Conservation (phyloP, 805 yeast genomes). For the Geotrichum ghanense region DNA sequence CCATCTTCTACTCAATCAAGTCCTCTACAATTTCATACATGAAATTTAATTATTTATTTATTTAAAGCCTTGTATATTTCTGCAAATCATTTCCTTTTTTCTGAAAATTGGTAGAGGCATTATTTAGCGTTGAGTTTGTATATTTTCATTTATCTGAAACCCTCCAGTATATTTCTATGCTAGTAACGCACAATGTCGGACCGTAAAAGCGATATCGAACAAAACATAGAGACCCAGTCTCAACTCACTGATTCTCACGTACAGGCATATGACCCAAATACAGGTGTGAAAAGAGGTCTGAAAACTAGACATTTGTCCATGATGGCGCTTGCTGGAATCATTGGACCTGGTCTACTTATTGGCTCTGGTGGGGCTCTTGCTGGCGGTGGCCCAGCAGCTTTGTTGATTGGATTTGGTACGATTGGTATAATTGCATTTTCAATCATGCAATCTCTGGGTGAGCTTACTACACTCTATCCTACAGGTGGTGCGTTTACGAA, state of each 20-base stretch:
- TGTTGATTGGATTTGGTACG: constrained; percentile 36
- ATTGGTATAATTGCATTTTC: constrained; percentile 42
- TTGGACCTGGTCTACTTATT: constrained; percentile 75
- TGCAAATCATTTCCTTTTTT: too few relatives aligned
- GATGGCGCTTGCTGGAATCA: constrained; percentile 78
- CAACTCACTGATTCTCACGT: background rate
- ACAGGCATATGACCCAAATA: constrained; percentile 17
- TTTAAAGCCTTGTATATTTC: too few relatives aligned
- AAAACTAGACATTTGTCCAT: constrained; percentile 60
- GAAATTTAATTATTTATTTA: too few relatives aligned
- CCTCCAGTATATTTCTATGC: too few relatives aligned
- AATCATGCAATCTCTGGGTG: constrained; percentile 45
- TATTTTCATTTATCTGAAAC: too few relatives aligned
- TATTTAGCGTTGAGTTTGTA: too few relatives aligned
- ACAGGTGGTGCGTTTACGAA: constrained; percentile 42
- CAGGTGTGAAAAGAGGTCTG: constrained; percentile 31
- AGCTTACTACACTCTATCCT: constrained; percentile 43
- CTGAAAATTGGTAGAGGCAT: too few relatives aligned
- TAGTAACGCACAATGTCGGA: too few relatives aligned
- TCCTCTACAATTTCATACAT: too few relatives aligned
- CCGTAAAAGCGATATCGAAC: background rate
- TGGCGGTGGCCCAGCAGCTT: constrained; percentile 40
- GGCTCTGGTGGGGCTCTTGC: constrained; percentile 41
- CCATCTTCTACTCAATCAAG: too few relatives aligned
- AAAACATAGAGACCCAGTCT: background rate